These are phyloP conservation scores for Ustilago cynodontis DNA, from an alignment of 1,284 basidiomycete genomes.

Conservation along the genomic window DNA sequence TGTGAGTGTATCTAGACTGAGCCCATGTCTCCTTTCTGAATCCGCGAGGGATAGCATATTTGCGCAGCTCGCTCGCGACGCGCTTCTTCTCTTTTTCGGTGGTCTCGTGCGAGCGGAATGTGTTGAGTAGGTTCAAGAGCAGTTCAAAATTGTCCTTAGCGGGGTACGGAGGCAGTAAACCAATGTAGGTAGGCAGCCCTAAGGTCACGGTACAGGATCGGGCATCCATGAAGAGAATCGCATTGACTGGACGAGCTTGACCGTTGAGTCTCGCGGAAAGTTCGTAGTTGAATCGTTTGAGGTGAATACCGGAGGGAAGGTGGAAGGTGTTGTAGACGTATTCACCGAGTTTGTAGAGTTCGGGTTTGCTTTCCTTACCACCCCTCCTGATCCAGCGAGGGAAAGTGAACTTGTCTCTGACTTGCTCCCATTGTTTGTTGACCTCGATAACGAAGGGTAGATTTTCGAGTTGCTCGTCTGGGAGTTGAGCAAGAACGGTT, in stretches of 20 bases:
- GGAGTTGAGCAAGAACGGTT: conserved; percentile 5
- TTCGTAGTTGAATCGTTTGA: conserved; percentile 17
- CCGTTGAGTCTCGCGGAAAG: conserved; percentile 2
- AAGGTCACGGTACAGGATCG: conserved; percentile 13
- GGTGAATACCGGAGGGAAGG: conserved; percentile 7
- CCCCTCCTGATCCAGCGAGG: conserved; percentile 1
- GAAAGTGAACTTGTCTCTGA: not conserved
- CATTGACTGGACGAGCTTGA: not conserved
- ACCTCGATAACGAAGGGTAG: conserved; percentile 20
- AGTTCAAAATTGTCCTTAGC: not conserved
- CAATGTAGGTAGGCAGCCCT: conserved; percentile 26
- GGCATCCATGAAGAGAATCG: conserved; percentile 19
- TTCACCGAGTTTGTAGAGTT: not conserved
- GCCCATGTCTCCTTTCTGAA: conserved; percentile 2
- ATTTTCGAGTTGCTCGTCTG: not conserved
- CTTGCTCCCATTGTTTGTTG: conserved; percentile 7
- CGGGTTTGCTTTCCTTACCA: not conserved
- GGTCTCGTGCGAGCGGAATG: conserved; percentile 1
- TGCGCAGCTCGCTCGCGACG: not conserved
- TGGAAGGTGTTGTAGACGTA: conserved; percentile 35
- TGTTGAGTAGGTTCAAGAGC: not conserved
- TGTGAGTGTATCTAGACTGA: not conserved
- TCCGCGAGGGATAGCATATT: conserved; percentile 20
- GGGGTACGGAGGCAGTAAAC: conserved; percentile 20
- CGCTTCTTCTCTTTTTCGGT: conserved; percentile 15